Base-by-base conservation (phyloP, 176 grass and related monocot genomes). In the Canna indica region DNA sequence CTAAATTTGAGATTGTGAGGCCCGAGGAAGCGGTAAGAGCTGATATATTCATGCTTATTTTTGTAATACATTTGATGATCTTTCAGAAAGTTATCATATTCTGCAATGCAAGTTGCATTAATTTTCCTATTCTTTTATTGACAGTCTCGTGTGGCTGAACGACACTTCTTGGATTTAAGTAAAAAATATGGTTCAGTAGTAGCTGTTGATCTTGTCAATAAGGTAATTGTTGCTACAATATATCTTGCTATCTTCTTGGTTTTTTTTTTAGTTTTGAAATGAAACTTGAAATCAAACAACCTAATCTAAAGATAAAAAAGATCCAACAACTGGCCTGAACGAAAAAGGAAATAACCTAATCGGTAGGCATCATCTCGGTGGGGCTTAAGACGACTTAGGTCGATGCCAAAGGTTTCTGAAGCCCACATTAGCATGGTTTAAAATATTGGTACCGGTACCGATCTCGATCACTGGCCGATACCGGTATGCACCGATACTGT, bases 161-260 rank as follows among this genome's bases (percentile, higher is more conserved):
- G 78, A 11, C 89, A 93, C 69, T 99, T 99, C 75, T 68, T 85
- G 10, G 86, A 99, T 81, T 80, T 99, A 63, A 62, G 73, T 47
- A 93, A 93, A 77, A 99, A 93, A 80, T 99, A 99, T 74, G 89
- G 94, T 80, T 78, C 89, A 76, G 86, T 84, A 34, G 59, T 90
- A 71, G 94, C 86, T 80, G 80, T 84, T 85, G 89, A 99, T 80
- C 88, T 99, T 79, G 86, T 99, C 75, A 99, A 99, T 75, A 77
- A 79, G 75, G 94, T 99, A 90, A 86, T 76, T 75, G 46, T 47
- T 8, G 10, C 33, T 31, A 26, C 18, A 75, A 50, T 7, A 47
- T 35, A 9, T 22, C 34, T 38, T 6, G 18, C 14, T n/a, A 9
- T 38, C 17, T 38, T 63, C 5, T 35, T 63, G 34, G 34, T 8